A percentile compares a stretch with the other conserved stretches of the same genome.
Conservation (phyloP, 2,329 filamentous ascomycete genomes). For the Beauveria medogensis region DNA sequence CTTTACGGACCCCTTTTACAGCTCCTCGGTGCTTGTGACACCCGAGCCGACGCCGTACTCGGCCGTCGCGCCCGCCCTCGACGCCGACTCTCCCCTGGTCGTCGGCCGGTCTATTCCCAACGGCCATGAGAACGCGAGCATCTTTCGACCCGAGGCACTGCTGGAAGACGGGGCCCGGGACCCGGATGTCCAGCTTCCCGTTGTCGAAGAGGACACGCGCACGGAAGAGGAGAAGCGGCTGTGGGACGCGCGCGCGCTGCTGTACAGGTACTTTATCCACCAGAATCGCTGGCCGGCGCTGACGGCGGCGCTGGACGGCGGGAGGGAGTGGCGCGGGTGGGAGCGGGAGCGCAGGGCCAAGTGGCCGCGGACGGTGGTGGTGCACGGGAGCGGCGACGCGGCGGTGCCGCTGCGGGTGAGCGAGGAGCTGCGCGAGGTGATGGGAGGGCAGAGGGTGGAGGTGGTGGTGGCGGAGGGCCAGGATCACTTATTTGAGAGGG, state of each 20-base stretch:
- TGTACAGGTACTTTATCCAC: constrained; percentile 28
- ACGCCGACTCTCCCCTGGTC: constrained; percentile 14
- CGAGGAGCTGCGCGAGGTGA: constrained; percentile 18
- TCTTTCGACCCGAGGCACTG: constrained; percentile 22
- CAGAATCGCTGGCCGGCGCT: constrained; percentile 22
- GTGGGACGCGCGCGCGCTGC: constrained; percentile 13
- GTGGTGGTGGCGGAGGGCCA: constrained; percentile 20
- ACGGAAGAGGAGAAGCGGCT: not conserved
- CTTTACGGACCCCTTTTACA: constrained; percentile 28
- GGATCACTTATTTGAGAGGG: constrained; percentile 23
- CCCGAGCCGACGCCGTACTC: constrained; percentile 20
- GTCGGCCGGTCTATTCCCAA: constrained; percentile 15
- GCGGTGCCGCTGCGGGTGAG: constrained; percentile 23
- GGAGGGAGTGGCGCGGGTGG: constrained; percentile 22
- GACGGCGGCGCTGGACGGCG: constrained; percentile 22
- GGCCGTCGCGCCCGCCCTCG: constrained; percentile 18
- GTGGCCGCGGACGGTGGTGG: constrained; percentile 28
- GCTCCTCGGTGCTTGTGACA: constrained; percentile 23
- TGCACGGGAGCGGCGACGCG: constrained; percentile 24
- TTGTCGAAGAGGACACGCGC: not conserved
- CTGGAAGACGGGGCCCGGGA: constrained; percentile 21
- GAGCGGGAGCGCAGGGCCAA: constrained; percentile 10
- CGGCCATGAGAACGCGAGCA: constrained; percentile 12
- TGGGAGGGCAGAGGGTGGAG: constrained; percentile 20
- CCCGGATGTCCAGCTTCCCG: constrained; percentile 13